Evolutionary conservation across 768 basidiomycete genomes (phyloP), one percentile per base, ranked within the genome.

Genomic region (Lyophyllum semitale): DNA sequence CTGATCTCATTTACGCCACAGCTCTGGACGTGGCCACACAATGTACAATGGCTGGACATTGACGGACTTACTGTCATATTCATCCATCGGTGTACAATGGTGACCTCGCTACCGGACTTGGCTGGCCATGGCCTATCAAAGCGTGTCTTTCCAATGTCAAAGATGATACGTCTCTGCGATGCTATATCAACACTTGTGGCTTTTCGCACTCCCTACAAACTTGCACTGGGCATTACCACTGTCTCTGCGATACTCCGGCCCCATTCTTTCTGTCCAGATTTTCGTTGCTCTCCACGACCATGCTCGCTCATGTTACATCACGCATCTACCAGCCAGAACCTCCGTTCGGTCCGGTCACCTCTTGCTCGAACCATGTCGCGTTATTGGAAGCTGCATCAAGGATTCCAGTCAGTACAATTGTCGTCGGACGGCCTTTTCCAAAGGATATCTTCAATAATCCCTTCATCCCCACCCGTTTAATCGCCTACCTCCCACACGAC

Each of bases 361-460:
- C 47, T 35, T 33, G 47, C 13, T 5, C 26, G 11, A 35, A 13
- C 17, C 47, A 48, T 23, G 27, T 8, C n/a, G 30, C 47, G 4
- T n/a, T 48, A 11, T 25, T 48, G 32, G 22, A 17, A 35, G 47
- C 47, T 12, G 47, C 47, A 26, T 32, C 30, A 25, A 32, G 5
- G 13, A 35, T 48, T 18, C 32, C 47, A 4, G 5, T 37, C 2
- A 15, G 15, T 1, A 32, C 32, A 35, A 33, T 48, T 1, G 8
- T 22, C 20, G 32, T 35, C 9, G 18, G 7, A 13, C n/a, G 13
- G 8, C 33, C 47, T 22, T 9, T 20, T 22, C 15, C 51, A 12
- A 20, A 25, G 13, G 53, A 47, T 13, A n/a, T 54, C 33, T 40
- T 58, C 33, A 47, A 50, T 20, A 45, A 53, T 17, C 41, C 52